These are phyloP conservation scores for Alternaria gaisen DNA, from an alignment of 2,329 filamentous ascomycete species.

Conservation along the genomic window DNA sequence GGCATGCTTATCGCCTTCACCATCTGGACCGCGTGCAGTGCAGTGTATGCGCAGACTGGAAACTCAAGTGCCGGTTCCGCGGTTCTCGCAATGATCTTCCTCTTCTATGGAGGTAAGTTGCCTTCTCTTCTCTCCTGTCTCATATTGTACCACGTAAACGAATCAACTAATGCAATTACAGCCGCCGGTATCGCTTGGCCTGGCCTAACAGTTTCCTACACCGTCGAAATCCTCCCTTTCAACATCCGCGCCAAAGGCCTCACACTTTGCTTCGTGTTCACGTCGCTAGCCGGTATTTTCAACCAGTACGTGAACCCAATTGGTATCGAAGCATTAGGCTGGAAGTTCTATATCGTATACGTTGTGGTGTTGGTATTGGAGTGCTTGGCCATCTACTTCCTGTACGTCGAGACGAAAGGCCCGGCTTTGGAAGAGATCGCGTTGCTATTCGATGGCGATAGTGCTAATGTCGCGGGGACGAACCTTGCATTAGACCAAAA, in stretches of 20 bases:
- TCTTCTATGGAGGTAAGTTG: neutral
- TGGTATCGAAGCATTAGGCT: neutral
- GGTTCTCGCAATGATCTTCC: neutral
- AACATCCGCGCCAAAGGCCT: neutral
- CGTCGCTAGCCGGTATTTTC: neutral
- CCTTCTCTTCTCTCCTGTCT: neutral
- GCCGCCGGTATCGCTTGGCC: neutral
- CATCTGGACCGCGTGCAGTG: constrained; percentile 40
- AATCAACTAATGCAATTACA: too few species aligned
- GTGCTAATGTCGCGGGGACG: neutral
- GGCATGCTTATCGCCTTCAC: constrained; percentile 47
- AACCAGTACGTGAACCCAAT: neutral
- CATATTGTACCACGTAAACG: too few species aligned
- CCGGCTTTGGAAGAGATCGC: constrained; percentile 32
- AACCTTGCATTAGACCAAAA: neutral
- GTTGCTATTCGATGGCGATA: constrained; percentile 27
- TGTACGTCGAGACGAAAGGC: constrained; percentile 36
- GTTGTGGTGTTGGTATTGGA: constrained; percentile 35
- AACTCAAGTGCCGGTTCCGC: neutral
- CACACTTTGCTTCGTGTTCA: neutral
- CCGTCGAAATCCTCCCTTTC: neutral
- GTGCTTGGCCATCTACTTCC: constrained; percentile 29
- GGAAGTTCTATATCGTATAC: constrained; percentile 36
- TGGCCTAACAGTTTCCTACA: neutral
- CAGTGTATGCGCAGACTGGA: neutral